Evolutionary conservation across 2,329 filamentous ascomycete genomes (phyloP).

Genomic region (Xylariaceae sp.): DNA sequence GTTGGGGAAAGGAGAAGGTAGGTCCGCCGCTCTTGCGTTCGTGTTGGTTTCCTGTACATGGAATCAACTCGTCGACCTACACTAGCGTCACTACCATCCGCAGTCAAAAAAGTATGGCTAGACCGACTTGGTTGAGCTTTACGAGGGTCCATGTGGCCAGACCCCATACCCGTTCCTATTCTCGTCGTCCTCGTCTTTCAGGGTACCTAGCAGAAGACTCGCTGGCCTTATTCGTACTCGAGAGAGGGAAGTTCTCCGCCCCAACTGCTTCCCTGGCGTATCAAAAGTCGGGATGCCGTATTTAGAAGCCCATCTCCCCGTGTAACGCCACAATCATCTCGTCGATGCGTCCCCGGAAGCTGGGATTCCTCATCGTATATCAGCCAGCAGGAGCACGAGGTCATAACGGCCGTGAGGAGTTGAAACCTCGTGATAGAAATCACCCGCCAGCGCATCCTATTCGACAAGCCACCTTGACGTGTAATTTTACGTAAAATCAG

Average conservation of each 20-base stretch:
- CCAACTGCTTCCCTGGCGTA: neutral
- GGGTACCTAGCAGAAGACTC: too few relatives aligned
- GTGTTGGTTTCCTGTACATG: neutral
- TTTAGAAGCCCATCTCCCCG: neutral
- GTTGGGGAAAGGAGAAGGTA: neutral
- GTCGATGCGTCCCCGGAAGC: neutral
- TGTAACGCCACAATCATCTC: neutral
- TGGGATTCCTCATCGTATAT: neutral
- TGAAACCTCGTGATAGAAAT: slow-evolving; percentile 3
- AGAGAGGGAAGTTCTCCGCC: neutral
- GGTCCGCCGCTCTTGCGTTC: neutral
- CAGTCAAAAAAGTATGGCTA: neutral
- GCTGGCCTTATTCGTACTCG: neutral
- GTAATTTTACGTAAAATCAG: neutral
- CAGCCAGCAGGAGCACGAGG: neutral
- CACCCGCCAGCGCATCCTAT: slow-evolving; percentile 4
- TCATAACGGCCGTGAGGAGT: slow-evolving; percentile 7
- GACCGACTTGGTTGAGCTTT: neutral
- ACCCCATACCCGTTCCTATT: neutral
- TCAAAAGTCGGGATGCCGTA: neutral
- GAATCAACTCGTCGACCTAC: neutral
- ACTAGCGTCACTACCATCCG: neutral
- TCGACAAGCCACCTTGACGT: neutral
- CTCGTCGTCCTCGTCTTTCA: neutral
- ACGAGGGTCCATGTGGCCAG: neutral